A percentile compares a stretch with the other conserved stretches of the same genome.
Conservation (phyloP, 2,329 filamentous ascomycete species). For the Ophiostoma ips region DNA sequence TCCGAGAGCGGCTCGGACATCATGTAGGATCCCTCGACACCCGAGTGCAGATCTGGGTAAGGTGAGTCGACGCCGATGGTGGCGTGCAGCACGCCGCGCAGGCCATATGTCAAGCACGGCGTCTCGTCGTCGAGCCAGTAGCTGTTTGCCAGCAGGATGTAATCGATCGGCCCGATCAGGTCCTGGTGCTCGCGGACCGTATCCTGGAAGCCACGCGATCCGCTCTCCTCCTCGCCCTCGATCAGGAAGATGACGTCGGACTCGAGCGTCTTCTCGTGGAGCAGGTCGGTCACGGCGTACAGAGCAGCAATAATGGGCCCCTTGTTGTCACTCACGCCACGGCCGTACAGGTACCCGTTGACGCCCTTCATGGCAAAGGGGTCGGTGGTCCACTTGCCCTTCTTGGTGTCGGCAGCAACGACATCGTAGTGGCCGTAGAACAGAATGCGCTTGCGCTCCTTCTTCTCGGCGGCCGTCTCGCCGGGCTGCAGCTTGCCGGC, state of each 20-base stretch:
- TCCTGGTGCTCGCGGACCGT: conserved; percentile 68
- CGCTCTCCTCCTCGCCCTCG: conserved; percentile 92
- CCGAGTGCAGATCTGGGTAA: conserved; percentile 82
- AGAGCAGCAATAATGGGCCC: conserved; percentile 88
- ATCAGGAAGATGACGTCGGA: conserved; percentile 90
- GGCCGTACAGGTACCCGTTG: conserved; percentile 86
- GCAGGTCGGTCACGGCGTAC: conserved; percentile 81
- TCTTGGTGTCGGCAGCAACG: conserved; percentile 73
- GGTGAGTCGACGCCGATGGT: conserved; percentile 78
- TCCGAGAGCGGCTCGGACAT: conserved; percentile 88
- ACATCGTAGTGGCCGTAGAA: conserved; percentile 99
- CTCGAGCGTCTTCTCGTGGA: conserved; percentile 67
- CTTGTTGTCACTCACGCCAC: conserved; percentile 96
- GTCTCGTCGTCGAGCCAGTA: conserved; percentile 97
- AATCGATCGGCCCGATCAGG: conserved; percentile 81
- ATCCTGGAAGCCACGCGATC: conserved; percentile 79
- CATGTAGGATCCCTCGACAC: conserved; percentile 87
- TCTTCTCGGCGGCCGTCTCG: conserved; percentile 26
- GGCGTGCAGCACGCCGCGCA: conserved; percentile 86
- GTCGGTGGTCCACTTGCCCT: conserved; percentile 71
- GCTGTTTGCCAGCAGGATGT: conserved; percentile 89
- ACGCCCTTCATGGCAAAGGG: conserved; percentile 82
- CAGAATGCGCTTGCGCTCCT: conserved; percentile 67
- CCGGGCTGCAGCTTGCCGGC: conserved; percentile 50
- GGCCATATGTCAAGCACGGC: conserved; percentile 86